These are phyloP conservation scores for Boletus edulis DNA, from an alignment of 768 basidiomycete genomes.

Conservation along the genomic window DNA sequence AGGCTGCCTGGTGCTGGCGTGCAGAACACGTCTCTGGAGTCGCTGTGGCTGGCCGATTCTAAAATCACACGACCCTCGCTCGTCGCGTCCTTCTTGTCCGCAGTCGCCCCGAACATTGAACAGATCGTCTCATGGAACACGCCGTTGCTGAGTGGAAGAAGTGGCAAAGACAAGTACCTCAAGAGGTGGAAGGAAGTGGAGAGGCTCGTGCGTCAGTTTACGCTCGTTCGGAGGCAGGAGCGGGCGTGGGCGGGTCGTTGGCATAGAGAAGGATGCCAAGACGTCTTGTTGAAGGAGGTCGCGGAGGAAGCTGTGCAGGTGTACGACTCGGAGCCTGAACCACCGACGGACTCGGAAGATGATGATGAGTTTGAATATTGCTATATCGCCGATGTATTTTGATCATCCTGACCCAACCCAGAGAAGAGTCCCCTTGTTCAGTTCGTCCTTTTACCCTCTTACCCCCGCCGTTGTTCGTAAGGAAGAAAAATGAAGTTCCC, in stretches of 20 bases:
- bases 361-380: constrained; percentile 29
- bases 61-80: constrained; percentile 25
- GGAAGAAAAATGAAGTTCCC: not conserved
- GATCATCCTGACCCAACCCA: not conserved
- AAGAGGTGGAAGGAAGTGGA: constrained; percentile 26
- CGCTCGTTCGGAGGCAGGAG: constrained; percentile 20
- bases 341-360: constrained; percentile 18
- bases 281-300: not conserved
- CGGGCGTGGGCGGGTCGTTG: constrained; percentile 14
- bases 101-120: constrained; percentile 29
- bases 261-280: not conserved
- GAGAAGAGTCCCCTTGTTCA: not conserved
- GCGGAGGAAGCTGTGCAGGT: constrained; percentile 9
- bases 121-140: constrained; percentile 32
- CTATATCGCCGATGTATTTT: constrained; percentile 10
- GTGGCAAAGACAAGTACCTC: constrained; percentile 26
- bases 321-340: constrained; percentile 27
- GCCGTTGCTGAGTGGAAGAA: constrained; percentile 23
- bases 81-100: constrained; percentile 28
- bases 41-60: constrained; percentile 28
- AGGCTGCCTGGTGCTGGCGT: constrained; percentile 19
- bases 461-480: too few relatives aligned
- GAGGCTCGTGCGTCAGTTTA: constrained; percentile 19
- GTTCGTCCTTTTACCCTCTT: not conserved
- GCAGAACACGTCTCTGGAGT: constrained; percentile 25